Base-by-base conservation (phyloP, 805 yeast genomes). In the Candida dendrica region DNA sequence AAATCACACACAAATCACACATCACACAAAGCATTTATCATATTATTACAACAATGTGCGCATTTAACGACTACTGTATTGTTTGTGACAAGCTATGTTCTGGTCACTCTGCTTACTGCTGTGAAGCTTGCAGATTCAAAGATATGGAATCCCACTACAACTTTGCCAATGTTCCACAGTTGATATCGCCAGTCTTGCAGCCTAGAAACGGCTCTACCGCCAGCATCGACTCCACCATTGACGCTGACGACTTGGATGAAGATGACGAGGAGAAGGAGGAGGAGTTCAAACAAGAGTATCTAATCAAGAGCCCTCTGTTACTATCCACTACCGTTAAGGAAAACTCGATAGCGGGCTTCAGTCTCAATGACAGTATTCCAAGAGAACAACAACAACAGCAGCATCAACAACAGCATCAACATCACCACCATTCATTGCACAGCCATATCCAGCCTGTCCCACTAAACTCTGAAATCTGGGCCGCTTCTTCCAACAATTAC, bases 11-110 rank as follows among this genome's bases (percentile, higher is more conserved):
- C 15, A 10, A n/a, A 10, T n/a, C 18, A 20, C 26, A 34, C 11
- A 11, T 22, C 30, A 35, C 16, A 35, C 18, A 35, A 9, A 20
- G 11, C n/a, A 18, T 22, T 22, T n/a, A n/a, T n/a, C n/a, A 36
- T 15, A 36, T 24, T n/a, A 22, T 11, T 4, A 31, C 11, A 32
- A 45, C 15, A 26, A 55, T 55, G 58, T 49, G 63, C 39, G 70
- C 77, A 48, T 60, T 65, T 47, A 73, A 70, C 53, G 81, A 77
- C 55, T 77, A 62, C 59, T 77, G 83, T 64, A 65, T 74, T 38
- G 79, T 73, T 43, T 77, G 83, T 59, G 81, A 76, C 51, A 71
- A 68, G 51, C 65, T 68, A 47, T 72, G 76, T 55, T 50, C 68
- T 10, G 53, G 58, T 11, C 67, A 66, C 22, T 50, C 67, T 11